Base-by-base conservation (phyloP, 2,329 filamentous ascomycete species). In the Alternaria novae-zelandiae region DNA sequence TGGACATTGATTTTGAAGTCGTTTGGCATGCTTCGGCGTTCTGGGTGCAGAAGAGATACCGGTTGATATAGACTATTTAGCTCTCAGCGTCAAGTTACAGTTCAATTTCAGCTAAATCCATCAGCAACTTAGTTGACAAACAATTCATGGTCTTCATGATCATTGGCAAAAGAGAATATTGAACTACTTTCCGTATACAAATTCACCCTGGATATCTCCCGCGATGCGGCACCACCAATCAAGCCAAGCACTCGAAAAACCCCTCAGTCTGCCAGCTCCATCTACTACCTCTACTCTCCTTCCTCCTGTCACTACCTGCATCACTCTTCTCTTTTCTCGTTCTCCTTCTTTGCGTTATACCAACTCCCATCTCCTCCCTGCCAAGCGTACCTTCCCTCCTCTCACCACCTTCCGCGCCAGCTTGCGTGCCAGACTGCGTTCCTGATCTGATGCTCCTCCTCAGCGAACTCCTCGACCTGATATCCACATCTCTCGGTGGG, bases 1-100 rank as follows among this genome's bases (percentile, higher is more conserved):
- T 64, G 75, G 71, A 17, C 74, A 75, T 63, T 78, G 50, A 61
- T 44, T 43, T n/a, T 49, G 25, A 51, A 8, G 26, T 20, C 21
- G 11, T 51, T 51, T 32, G 49, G 49, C 49, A 53, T 20, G n/a
- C 8, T 53, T 25, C 6, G 49, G 30, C 49, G 28, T 53, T 53
- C 25, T n/a, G 6, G 30, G 30, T 20, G 12, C 32, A 10, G 13
- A 17, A 11, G 28, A 53, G 30, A 53, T 53, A 53, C 49, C 49
- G 30, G 49, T 53, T 32, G 49, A 23, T 36, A 23, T 11, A 25
- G 49, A 36, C 30, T 53, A 32, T 25, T 8, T 1, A 25, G 30
- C 20, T 36, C 1, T 12, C n/a, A 3, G 28, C 30, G 49, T 53
- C 49, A 13, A 25, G 3, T 25, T 10, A 41, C 9, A 41, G 36